These are phyloP conservation scores for Penium margaritaceum DNA, from an alignment of 139 green algal species.

Conservation along the genomic window DNA sequence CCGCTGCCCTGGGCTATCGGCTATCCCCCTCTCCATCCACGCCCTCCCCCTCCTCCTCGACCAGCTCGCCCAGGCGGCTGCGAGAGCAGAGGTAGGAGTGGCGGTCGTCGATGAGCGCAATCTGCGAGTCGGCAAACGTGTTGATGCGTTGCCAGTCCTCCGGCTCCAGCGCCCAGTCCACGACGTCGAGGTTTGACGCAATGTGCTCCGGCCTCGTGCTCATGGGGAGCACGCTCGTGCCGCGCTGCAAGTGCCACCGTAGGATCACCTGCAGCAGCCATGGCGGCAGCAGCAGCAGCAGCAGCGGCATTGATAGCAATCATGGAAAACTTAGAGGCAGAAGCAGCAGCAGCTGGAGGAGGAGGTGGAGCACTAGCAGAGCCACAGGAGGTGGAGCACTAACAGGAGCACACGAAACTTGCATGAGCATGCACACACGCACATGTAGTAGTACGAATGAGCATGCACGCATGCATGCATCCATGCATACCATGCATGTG, in stretches of 20 bases:
- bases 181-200: slow-evolving; percentile 68
- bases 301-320: too few species aligned
- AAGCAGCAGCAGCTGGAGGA: too few species aligned
- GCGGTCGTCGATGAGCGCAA: neutral
- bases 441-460: too few species aligned
- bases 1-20: too few species aligned
- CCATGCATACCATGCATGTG: too few species aligned
- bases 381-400: too few species aligned
- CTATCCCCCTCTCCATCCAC: neutral
- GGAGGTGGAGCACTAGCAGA: too few species aligned
- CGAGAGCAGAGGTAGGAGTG: slow-evolving; percentile 2
- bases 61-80: neutral
- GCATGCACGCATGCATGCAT: too few species aligned
- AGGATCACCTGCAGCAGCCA: slow-evolving; percentile 74
- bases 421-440: too few species aligned
- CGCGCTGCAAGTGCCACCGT: slow-evolving; percentile 76
- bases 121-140: slow-evolving; percentile 43
- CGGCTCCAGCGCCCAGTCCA: slow-evolving; percentile 57
- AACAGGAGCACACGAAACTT: too few species aligned
- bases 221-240: slow-evolving; percentile 79
- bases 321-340: too few species aligned
- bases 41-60: neutral
- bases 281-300: too few species aligned
- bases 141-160: slow-evolving; percentile 55
- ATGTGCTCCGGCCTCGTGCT: slow-evolving; percentile 64